phyloP scores from a whole-genome alignment of 164 flowering plant species.

The Houttuynia cordata region DNA sequence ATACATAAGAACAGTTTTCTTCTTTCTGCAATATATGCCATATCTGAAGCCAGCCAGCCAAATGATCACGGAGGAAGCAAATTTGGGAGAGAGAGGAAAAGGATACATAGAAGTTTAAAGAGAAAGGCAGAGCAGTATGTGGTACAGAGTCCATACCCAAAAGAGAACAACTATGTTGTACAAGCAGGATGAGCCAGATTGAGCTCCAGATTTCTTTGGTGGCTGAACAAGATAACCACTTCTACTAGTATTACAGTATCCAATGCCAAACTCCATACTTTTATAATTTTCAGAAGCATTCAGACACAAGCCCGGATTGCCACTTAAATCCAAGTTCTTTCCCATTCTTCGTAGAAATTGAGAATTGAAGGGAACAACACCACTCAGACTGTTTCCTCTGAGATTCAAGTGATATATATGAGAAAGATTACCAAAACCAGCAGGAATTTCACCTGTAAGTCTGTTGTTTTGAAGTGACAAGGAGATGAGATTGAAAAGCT shows the following conservation, averaged over 20 bases:
- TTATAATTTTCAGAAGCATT: constrained; percentile 29
- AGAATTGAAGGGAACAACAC: constrained; percentile 59
- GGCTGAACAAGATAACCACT: too few relatives aligned
- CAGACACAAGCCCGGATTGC: constrained; percentile 59
- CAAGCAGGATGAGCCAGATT: too few relatives aligned
- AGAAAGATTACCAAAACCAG: constrained; percentile 30
- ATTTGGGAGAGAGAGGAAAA: too few relatives aligned
- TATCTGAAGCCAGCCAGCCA: too few relatives aligned
- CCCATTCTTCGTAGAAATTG: constrained; percentile 60
- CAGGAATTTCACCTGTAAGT: constrained; percentile 57
- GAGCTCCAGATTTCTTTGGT: too few relatives aligned
- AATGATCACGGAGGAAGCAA: too few relatives aligned
- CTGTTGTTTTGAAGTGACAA: constrained; percentile 61
- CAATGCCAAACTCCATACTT: constrained; percentile 31
- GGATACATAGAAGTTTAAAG: too few relatives aligned
- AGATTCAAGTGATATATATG: constrained; percentile 76
- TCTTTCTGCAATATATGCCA: too few relatives aligned
- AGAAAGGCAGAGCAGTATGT: too few relatives aligned
- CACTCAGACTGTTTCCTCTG: constrained; percentile 57
- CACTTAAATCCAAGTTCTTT: constrained; percentile 34
- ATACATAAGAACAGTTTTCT: too few relatives aligned
- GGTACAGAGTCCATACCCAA: too few relatives aligned
- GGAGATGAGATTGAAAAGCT: constrained; percentile 48
- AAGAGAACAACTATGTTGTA: too few relatives aligned
- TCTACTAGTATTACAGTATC: constrained; percentile 16